phyloP scores from a whole-genome alignment of 441 rosid genomes.

The Brassica balearica region DNA sequence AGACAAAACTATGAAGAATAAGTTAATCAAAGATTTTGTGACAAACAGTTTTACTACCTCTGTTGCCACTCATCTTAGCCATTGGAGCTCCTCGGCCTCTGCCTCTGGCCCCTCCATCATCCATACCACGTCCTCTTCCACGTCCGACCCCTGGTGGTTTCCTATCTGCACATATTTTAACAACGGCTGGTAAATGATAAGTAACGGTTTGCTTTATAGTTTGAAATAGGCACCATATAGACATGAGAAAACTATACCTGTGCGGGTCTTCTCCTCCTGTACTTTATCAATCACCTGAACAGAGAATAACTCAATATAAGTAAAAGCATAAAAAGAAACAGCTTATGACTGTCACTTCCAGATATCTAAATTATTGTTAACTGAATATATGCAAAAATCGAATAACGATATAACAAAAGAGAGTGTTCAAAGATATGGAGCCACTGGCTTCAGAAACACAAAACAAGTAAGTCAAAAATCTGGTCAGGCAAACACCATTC shows the following conservation, averaged over 20 bases:
- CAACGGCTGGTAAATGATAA: background rate
- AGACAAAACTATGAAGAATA: background rate
- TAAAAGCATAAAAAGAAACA: background rate
- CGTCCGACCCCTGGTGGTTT: constrained; percentile 46
- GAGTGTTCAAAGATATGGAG: background rate
- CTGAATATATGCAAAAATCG: background rate
- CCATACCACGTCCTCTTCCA: constrained; percentile 48
- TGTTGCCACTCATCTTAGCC: constrained; percentile 35
- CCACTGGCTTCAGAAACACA: background rate
- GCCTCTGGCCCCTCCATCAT: constrained; percentile 44
- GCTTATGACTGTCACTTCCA: background rate
- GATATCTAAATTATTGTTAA: background rate
- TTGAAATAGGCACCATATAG: background rate
- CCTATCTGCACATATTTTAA: constrained; percentile 40
- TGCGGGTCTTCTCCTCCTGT: constrained; percentile 91
- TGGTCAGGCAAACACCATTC: constrained; percentile 48
- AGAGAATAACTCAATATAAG: background rate
- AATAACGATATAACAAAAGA: background rate
- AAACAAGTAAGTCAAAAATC: constrained; percentile 13
- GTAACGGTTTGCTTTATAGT: background rate
- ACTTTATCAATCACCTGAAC: constrained; percentile 90
- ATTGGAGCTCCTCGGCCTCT: constrained; percentile 39
- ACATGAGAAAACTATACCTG: constrained; percentile 55
- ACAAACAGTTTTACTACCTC: constrained; percentile 24
- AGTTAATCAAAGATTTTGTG: background rate